Conservation (phyloP, 2,329 filamentous ascomycete species). For the Shiraia sp. region DNA sequence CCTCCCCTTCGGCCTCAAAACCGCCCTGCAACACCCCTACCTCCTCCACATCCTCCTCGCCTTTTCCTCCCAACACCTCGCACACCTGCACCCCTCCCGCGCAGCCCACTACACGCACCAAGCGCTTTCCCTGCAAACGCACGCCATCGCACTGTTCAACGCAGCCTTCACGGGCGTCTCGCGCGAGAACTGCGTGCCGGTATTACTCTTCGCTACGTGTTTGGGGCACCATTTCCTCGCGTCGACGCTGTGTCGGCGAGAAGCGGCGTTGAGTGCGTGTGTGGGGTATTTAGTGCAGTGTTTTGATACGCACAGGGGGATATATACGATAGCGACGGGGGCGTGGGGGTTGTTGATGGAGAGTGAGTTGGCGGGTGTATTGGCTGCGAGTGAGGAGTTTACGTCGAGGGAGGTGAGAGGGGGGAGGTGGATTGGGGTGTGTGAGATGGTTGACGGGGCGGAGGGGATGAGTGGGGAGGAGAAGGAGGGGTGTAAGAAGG, state of each 20-base stretch:
- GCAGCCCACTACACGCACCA: slow-evolving; percentile 17
- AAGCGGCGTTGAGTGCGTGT: slow-evolving; percentile 27
- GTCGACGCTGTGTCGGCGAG: slow-evolving; percentile 35
- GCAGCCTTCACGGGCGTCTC: slow-evolving; percentile 19
- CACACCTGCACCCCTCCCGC: slow-evolving; percentile 26
- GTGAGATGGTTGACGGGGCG: slow-evolving; percentile 19
- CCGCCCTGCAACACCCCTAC: slow-evolving; percentile 34
- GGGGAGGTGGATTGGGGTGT: slow-evolving; percentile 20
- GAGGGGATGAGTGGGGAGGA: slow-evolving; percentile 14
- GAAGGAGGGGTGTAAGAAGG: slow-evolving; percentile 28
- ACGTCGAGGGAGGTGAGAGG: slow-evolving; percentile 23
- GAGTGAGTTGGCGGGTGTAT: slow-evolving; percentile 30
- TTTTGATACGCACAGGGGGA: slow-evolving; percentile 21
- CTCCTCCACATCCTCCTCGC: slow-evolving; percentile 45
- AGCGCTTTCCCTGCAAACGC: slow-evolving; percentile 39
- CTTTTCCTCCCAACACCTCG: slow-evolving; percentile 43
- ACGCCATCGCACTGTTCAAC: slow-evolving; percentile 30
- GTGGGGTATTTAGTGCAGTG: slow-evolving; percentile 37
- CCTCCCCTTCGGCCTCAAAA: slow-evolving; percentile 22
- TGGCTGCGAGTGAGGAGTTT: slow-evolving; percentile 19
- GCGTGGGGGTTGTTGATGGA: slow-evolving; percentile 32
- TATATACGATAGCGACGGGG: slow-evolving; percentile 17
- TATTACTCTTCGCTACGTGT: slow-evolving; percentile 41
- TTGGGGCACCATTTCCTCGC: slow-evolving; percentile 43
- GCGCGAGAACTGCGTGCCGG: slow-evolving; percentile 35